Percentiles rank a stretch among this genome's conserved stretches.
Evolutionary conservation across 2,329 filamentous ascomycete species (phyloP).

Genomic region (Colletotrichum kahawae): DNA sequence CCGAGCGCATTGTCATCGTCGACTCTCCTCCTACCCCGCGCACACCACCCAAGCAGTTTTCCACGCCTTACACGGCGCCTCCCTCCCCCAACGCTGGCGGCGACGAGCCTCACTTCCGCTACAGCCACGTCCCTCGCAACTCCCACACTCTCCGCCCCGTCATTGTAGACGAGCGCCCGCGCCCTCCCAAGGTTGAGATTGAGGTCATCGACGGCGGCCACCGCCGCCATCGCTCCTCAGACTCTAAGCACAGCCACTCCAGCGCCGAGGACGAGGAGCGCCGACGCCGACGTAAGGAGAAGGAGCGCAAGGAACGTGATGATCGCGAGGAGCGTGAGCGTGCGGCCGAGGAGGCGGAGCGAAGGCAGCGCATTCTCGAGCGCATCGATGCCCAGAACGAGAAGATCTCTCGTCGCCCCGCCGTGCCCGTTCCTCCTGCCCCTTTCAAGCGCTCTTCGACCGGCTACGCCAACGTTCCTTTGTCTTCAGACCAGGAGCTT

Average conservation of each 20-base stretch:
- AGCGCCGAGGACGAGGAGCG: constrained; percentile 31
- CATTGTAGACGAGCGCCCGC: constrained; percentile 42
- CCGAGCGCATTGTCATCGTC: constrained; percentile 50
- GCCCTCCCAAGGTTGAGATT: constrained; percentile 36
- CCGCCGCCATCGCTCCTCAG: constrained; percentile 39
- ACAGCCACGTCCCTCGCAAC: constrained; percentile 22
- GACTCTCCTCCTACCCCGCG: constrained; percentile 50
- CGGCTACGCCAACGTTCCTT: not conserved
- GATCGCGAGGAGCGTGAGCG: constrained; percentile 30
- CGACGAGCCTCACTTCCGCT: constrained; percentile 24
- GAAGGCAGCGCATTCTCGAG: constrained; percentile 29
- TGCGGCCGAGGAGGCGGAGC: constrained; percentile 29
- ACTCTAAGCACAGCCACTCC: constrained; percentile 37
- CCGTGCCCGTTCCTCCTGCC: constrained; percentile 28
- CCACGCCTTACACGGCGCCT: constrained; percentile 44
- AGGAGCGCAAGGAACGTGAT: constrained; percentile 25
- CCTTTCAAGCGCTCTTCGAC: constrained; percentile 12
- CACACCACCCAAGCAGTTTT: constrained; percentile 49
- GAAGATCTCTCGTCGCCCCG: constrained; percentile 43
- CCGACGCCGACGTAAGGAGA: constrained; percentile 26
- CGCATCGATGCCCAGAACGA: constrained; percentile 47
- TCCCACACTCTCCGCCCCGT: constrained; percentile 34
- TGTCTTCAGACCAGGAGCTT: constrained; percentile 32
- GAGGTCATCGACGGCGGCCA: constrained; percentile 38
- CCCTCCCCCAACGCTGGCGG: constrained; percentile 30